Base-by-base conservation (phyloP, 2,329 filamentous ascomycete species). In the Sporothrix protearum region DNA sequence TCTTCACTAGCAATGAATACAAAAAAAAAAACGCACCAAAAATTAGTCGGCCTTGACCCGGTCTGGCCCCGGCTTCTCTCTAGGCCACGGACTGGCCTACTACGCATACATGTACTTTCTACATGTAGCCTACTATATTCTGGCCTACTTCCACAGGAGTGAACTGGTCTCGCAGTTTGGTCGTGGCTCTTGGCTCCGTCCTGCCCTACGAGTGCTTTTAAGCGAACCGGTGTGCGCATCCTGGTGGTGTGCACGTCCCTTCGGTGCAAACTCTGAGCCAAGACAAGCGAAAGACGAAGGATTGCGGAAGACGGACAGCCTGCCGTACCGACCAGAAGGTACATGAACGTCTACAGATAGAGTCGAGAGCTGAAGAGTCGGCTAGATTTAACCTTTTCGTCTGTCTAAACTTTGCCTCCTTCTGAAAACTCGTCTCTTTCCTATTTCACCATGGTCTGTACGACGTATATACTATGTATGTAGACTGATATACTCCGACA, bases 221-320 rank as follows among this genome's bases (percentile, higher is more conserved):
- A 64, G 59, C 36, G 36, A 45, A 64, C 59, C 36, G 59, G 59
- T 64, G 59, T 16, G 59, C 59, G 45, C 8, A 28, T 45, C 59
- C 22, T 64, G 6, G 8, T n/a, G n/a, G 22, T 19, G 59, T 28
- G 59, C 59, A 45, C 10, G 33, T 45, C 16, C 59, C 36, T 59
- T 8, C 25, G 16, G 33, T 45, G 36, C 12, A 28, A 16, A 28
- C 1, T 12, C 16, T 47, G 42, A 47, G 42, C 42, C 33, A 36
- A n/a, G 30, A 36, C 16, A 59, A 22, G 9, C 57, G n/a, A 63
- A 28, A 25, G 22, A 3, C 33, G 22, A 22, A 22, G 16, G 59
- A 22, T 64, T 36, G 59, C 59, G 59, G 59, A 63, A 63, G n/a
- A 25, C 59, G 59, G 36, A 64, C 28, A 36, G 36, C 22, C 36